Percentiles rank a stretch among this genome's conserved stretches.
Conservation (phyloP, 345 rosid species). For the Lepidium aucheri region DNA sequence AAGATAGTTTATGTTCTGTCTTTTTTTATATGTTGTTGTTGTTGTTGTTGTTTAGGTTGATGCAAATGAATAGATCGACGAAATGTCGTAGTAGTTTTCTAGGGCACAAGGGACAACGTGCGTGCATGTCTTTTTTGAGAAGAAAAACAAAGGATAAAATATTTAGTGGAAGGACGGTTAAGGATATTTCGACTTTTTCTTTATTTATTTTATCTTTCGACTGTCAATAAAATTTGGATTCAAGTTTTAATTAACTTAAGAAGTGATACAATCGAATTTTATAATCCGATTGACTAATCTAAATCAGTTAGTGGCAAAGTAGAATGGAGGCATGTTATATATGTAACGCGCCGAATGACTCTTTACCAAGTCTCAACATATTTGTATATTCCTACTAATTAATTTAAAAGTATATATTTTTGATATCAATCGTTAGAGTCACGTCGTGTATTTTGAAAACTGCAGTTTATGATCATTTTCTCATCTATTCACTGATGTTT, state of each 20-base stretch:
- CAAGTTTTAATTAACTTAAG: background rate
- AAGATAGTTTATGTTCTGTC: background rate
- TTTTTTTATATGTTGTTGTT: background rate
- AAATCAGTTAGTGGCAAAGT: background rate
- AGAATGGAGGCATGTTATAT: constrained; percentile 11
- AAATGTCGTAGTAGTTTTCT: constrained; percentile 16
- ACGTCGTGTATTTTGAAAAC: constrained; percentile 14
- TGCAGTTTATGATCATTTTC: background rate
- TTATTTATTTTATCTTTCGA: background rate
- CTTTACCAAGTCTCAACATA: constrained; percentile 18
- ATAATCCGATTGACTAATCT: background rate
- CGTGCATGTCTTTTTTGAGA: constrained; percentile 19
- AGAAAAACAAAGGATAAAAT: background rate
- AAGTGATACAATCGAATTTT: background rate
- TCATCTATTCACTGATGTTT: background rate
- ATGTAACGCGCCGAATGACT: constrained; percentile 14
- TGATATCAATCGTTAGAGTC: constrained; percentile 6
- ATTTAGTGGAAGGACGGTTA: constrained; percentile 15
- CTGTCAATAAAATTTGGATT: background rate
- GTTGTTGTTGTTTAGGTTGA: background rate
- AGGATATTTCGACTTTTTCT: background rate
- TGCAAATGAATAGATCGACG: constrained; percentile 17
- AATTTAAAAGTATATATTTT: no score
- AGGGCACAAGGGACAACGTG: constrained; percentile 25
- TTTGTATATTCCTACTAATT: background rate